Conservation (phyloP, 2,329 filamentous ascomycete genomes). For the Colletotrichum musicola region DNA sequence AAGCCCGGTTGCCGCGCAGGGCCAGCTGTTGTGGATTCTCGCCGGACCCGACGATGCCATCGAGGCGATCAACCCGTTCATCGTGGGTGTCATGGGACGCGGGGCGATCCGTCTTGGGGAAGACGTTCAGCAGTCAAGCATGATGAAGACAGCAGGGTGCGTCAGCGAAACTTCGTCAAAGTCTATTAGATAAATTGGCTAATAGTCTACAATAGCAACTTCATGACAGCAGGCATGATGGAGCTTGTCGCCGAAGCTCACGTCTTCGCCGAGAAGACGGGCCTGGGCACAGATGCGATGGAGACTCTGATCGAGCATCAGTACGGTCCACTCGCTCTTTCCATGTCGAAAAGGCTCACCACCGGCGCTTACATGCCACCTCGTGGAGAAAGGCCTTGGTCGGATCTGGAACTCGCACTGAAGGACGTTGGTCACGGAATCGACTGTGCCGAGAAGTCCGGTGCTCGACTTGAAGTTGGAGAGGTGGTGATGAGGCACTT, state of each 20-base stretch:
- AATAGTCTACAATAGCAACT: slow-evolving; percentile 52
- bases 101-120: slow-evolving; percentile 57
- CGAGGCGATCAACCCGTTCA: slow-evolving; percentile 50
- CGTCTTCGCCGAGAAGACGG: slow-evolving; percentile 60
- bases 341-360: slow-evolving; percentile 53
- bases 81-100: slow-evolving; percentile 57
- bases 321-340: slow-evolving; percentile 52
- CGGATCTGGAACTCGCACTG: slow-evolving; percentile 61
- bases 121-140: slow-evolving; percentile 56
- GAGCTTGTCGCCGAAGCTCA: slow-evolving; percentile 63
- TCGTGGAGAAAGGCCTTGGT: slow-evolving; percentile 55
- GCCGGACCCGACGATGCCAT: slow-evolving; percentile 56
- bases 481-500: slow-evolving; percentile 59
- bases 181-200: neutral
- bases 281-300: slow-evolving; percentile 53
- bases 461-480: slow-evolving; percentile 54
- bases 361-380: slow-evolving; percentile 54
- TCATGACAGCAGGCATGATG: slow-evolving; percentile 63
- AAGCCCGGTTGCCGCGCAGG: slow-evolving; percentile 60
- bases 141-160: slow-evolving; percentile 63
- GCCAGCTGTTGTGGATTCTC: slow-evolving; percentile 59
- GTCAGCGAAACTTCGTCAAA: slow-evolving; percentile 4
- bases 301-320: slow-evolving; percentile 58
- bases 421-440: slow-evolving; percentile 66
- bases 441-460: slow-evolving; percentile 53